Conservation (phyloP, 2,329 filamentous ascomycete species). For the Microascus cirrosus region DNA sequence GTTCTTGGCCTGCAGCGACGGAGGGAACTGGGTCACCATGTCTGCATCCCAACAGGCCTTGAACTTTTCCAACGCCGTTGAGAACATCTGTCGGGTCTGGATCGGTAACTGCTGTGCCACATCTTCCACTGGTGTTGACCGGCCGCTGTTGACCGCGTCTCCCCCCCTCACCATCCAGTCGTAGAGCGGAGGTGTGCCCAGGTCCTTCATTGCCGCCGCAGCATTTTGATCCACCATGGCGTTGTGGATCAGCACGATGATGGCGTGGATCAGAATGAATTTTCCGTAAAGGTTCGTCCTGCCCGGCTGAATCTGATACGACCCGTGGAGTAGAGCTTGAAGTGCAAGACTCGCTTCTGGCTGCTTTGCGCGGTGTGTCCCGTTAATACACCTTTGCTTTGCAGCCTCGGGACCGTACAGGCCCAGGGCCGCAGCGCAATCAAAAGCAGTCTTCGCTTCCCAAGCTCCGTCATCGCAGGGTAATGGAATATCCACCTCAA, state of each 20-base stretch:
- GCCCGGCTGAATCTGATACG: slow-evolving; percentile 48
- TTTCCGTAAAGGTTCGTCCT: slow-evolving; percentile 64
- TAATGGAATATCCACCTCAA: slow-evolving; percentile 56
- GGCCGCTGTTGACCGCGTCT: slow-evolving; percentile 29
- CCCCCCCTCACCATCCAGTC: slow-evolving; percentile 41
- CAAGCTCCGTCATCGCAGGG: slow-evolving; percentile 64
- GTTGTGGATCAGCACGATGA: slow-evolving; percentile 48
- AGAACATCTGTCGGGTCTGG: slow-evolving; percentile 33
- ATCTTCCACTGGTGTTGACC: slow-evolving; percentile 32
- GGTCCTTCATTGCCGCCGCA: slow-evolving; percentile 19
- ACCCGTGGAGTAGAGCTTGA: slow-evolving; percentile 46
- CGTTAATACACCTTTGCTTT: slow-evolving; percentile 44
- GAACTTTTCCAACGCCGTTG: slow-evolving; percentile 57
- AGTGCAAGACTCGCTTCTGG: slow-evolving; percentile 52
- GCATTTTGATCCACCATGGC: slow-evolving; percentile 28
- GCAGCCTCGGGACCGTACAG: slow-evolving; percentile 47
- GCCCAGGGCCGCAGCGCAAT: slow-evolving; percentile 56
- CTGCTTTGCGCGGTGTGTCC: slow-evolving; percentile 53
- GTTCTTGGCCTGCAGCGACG: slow-evolving; percentile 29
- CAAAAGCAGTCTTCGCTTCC: slow-evolving; percentile 49
- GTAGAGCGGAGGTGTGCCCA: slow-evolving; percentile 45
- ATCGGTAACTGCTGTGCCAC: slow-evolving; percentile 25
- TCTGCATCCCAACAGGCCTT: slow-evolving; percentile 63
- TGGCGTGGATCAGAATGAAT: slow-evolving; percentile 60
- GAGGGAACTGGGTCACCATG: slow-evolving; percentile 56